Evolutionary conservation across 2,329 filamentous ascomycete genomes (phyloP), one percentile per base, ranked within the genome.

Genomic region (Acrocalymma vagum): DNA sequence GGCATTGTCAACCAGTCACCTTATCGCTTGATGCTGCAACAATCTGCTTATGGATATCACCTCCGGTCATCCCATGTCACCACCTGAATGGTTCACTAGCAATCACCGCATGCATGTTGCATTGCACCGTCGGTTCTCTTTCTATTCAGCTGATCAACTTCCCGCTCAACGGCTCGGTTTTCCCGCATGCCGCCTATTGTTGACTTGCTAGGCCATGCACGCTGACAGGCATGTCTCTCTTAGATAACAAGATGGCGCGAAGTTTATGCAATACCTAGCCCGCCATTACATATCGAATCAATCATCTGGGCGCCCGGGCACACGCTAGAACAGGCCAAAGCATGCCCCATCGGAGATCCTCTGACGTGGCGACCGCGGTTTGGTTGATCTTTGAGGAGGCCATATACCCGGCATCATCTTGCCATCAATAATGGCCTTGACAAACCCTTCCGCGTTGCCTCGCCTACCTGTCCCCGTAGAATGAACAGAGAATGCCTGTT

Each of bases 331-430:
- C 67, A 63, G 68, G 69, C 71, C 71, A 70, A 67, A 73, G 66
- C 66, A 65, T 70, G 63, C 67, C 65, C 70, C 67, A 67, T 74
- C 72, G 74, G 71, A 74, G 73, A 76, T 72, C 74, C 70, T 74
- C 74, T 76, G 73, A 78, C 74, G 74, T 78, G 74, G 74, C 74
- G 70, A 67, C 49, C 66, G 60, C 62, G 71, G 69, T 70, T 63
- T 73, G 70, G 71, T 71, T 70, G 65, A 71, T 64, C 51, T 48
- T 47, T 61, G 60, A 62, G 59, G 60, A 63, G 57, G 45, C 60
- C 55, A 62, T 62, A 60, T 62, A 62, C 60, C 61, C 65, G 63
- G 56, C 58, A 58, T 61, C 65, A 62, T 65, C 56, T 69, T 45
- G 60, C 63, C 65, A 65, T 70, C 61, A 62, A 64, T 65, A 61